Evolutionary conservation across 768 basidiomycete species (phyloP), one percentile per base, ranked within the genome.

Genomic region (Amanita rubescens): DNA sequence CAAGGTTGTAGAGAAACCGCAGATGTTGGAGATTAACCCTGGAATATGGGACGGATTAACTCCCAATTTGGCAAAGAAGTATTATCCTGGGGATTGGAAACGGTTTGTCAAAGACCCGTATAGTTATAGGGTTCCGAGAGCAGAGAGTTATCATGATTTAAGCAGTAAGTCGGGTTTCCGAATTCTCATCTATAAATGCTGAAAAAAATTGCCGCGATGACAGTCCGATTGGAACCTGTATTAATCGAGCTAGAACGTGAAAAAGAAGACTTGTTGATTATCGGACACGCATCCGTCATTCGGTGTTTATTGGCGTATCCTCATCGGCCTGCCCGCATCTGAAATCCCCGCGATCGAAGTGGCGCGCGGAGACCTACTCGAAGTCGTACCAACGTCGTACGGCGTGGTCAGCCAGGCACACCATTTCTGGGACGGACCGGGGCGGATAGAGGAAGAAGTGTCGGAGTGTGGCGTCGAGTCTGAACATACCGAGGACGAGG

Each of bases 261-360:
- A 67, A 84, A 88, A 62, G 92, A 96, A 62, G 96, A 98, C 69
- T 73, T 99, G 4, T 76, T 99, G 35, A 97, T 99, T 68, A 91
- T 98, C 60, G 94, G 93, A 1, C 94, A 97, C 65, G 92, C 94
- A 14, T 95, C 93, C 37, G 96, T 98, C 65, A 96, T 98, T 62
- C 85, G 96, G 15, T 99, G 96, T 71, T 76, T 99, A 54, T 80
- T 97, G 42, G 87, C 94, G 2, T 93, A 93, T n/a, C 67, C 84
- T 93, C 60, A 92, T 93, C 59, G 96, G 96, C 5, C 75, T 98
- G 3, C 92, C 94, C 5, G 92, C 95, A 0, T 87, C 87, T 24
- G 96, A 99, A 66, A 96, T 99, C 42, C 96, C 96, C 0, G 94
- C 93, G 1, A 95, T 98, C 51, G 95, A 98, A 68, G 87, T 99